Evolutionary conservation across 2,329 filamentous ascomycete genomes (phyloP).

Genomic region (Monosporascus sp.): DNA sequence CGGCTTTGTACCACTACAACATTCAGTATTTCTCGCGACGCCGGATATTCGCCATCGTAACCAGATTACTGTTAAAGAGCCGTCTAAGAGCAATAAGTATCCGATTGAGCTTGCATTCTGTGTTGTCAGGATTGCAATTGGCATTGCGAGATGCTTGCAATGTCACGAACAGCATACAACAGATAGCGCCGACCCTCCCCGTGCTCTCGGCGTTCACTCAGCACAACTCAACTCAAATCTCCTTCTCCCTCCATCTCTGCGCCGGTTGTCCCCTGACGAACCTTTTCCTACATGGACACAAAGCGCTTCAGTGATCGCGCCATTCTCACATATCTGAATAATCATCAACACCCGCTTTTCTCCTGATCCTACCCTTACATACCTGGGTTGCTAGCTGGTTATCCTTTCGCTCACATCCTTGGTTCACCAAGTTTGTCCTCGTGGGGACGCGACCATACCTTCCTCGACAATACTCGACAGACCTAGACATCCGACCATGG

Average conservation of each 20-base stretch:
- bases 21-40: background rate
- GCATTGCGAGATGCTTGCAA: slow-evolving; percentile 18
- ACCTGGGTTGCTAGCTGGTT: background rate
- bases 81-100: background rate
- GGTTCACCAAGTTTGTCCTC: slow-evolving; percentile 1
- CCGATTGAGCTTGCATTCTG: slow-evolving; percentile 4
- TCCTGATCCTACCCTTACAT: slow-evolving; percentile 3
- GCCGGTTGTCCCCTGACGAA: background rate
- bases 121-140: slow-evolving; percentile 19
- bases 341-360: slow-evolving; percentile 1
- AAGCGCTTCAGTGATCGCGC: slow-evolving; percentile 8
- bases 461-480: slow-evolving; percentile 3
- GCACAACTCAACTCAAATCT: background rate
- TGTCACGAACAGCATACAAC: slow-evolving; percentile 21
- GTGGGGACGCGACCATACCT: slow-evolving; percentile 1
- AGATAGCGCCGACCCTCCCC: slow-evolving; percentile 15
- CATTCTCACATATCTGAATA: slow-evolving; percentile 1
- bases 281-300: slow-evolving; percentile 10
- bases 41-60: background rate
- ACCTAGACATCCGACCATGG: slow-evolving; percentile 19
- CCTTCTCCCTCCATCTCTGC: background rate
- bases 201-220: background rate
- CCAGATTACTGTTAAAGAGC: background rate
- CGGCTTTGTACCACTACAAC: background rate
- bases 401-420: background rate